Evolutionary conservation across 2,329 filamentous ascomycete species (phyloP), one percentile per base, ranked within the genome.

Genomic region (Pseudogymnoascus sp.): DNA sequence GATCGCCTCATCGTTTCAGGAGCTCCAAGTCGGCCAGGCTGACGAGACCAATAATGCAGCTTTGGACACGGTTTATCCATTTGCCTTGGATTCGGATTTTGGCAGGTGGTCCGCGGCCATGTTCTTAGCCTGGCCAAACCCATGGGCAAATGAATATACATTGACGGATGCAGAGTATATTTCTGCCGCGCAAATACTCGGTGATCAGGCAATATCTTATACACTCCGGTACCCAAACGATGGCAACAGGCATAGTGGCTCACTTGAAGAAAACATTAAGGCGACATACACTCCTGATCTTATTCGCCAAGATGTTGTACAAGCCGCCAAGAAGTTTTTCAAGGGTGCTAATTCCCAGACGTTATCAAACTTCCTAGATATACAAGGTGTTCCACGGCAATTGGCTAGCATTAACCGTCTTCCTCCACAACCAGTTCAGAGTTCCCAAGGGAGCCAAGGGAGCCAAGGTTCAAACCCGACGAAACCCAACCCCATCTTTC

Each of bases 181-280:
- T 35, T 83, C 84, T 61, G 80, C 89, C 26, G 88, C 87, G 0
- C 89, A 91, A 69, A 82, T 90, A 38, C 75, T 91, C n/a, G 87
- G 86, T 2, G 87, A 90, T 65, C 89, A 91, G 71, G 82, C 87
- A 22, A 80, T 84, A 2, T 83, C 80, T 8, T 82, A 85, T 4
- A 78, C 75, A 1, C 65, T 75, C 26, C 74, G 75, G 53, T 56
- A 56, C 28, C 50, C 50, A 14, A 59, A 38, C 26, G 24, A 64
- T 35, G 33, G 33, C 22, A 71, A 73, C 10, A 68, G 71, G 35
- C 70, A 70, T 11, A 62, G 59, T 12, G 71, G 12, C 41, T 11
- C 60, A 12, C 59, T 60, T 2, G 38, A 60, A 40, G 59, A 19
- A 60, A 41, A n/a, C 5, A 41, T 40, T 4, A 60, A 60, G 38